A percentile compares a stretch with the other conserved stretches of the same genome.
phyloP scores from a whole-genome alignment of 2,329 filamentous ascomycete species.

The Neophaeococcomyces aloes region DNA sequence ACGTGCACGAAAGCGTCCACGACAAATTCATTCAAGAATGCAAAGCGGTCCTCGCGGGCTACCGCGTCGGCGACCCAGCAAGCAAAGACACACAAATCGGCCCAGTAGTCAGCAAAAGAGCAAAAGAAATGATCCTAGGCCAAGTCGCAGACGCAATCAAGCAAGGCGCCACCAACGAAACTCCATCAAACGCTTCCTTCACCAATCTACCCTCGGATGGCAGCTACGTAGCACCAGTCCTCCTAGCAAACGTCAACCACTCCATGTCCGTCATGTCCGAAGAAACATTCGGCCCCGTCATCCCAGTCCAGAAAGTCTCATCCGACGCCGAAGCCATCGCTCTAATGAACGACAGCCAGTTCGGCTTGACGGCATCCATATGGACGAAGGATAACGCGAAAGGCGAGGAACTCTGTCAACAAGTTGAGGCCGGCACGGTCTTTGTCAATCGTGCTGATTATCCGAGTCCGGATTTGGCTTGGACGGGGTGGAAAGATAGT shows the following conservation, averaged over 20 bases:
- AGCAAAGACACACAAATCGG: constrained; percentile 71
- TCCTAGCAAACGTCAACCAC: constrained; percentile 70
- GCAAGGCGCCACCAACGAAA: constrained; percentile 74
- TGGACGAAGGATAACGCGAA: constrained; percentile 80
- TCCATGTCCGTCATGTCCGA: constrained; percentile 82
- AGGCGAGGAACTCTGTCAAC: constrained; percentile 65
- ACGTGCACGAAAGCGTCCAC: constrained; percentile 76
- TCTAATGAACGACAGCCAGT: constrained; percentile 90
- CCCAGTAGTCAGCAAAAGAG: constrained; percentile 73
- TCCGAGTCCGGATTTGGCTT: constrained; percentile 84
- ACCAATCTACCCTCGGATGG: constrained; percentile 60
- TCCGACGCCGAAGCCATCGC: constrained; percentile 68
- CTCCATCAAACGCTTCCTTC: constrained; percentile 72
- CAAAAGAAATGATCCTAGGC: constrained; percentile 62
- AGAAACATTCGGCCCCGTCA: constrained; percentile 89
- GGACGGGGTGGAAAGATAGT: constrained; percentile 96
- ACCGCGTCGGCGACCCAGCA: constrained; percentile 80
- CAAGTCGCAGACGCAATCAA: constrained; percentile 74
- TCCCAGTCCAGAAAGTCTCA: constrained; percentile 79
- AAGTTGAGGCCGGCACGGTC: constrained; percentile 84
- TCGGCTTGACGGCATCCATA: constrained; percentile 89
- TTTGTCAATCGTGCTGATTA: constrained; percentile 94
- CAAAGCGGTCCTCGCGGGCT: constrained; percentile 67
- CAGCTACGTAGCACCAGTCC: constrained; percentile 79
- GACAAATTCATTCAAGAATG: constrained; percentile 70